phyloP scores from a whole-genome alignment of 306 rosid species.

The Prunus kanzakura region DNA sequence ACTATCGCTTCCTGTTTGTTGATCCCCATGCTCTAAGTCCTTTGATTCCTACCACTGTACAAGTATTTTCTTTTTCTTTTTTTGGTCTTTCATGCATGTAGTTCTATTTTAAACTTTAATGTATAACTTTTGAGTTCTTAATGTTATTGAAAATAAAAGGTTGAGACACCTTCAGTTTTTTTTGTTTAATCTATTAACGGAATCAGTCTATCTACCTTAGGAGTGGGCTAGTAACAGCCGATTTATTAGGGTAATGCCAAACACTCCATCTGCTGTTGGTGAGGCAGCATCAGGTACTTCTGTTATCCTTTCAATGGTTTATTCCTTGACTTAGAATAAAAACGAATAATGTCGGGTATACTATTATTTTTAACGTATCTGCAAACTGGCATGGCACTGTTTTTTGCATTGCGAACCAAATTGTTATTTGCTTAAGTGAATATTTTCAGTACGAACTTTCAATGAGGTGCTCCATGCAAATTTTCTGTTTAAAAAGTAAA shows the following conservation, averaged over 20 bases:
- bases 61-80: not conserved
- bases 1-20: not conserved
- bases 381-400: not conserved
- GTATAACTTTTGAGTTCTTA: not conserved
- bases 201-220: slow-evolving; percentile 30
- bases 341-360: not conserved
- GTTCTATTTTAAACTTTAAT: not conserved
- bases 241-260: slow-evolving; percentile 84
- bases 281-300: slow-evolving; percentile 72
- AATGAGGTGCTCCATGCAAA: not conserved
- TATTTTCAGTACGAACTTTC: not conserved
- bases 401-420: not conserved
- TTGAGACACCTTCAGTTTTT: not conserved
- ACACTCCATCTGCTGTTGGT: slow-evolving; percentile 80
- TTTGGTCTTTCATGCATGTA: not conserved
- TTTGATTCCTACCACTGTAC: not conserved
- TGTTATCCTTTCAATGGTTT: not conserved
- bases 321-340: not conserved
- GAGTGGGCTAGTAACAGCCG: slow-evolving; percentile 79
- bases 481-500: not conserved
- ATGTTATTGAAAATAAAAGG: not conserved
- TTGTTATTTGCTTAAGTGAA: not conserved
- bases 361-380: not conserved
- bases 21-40: not conserved
- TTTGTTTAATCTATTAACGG: not conserved